A percentile compares a stretch with the other conserved stretches of the same genome.
These are phyloP conservation scores for Leucoagaricus sp. DNA, from an alignment of 1,284 basidiomycete genomes.

Conservation along the genomic window DNA sequence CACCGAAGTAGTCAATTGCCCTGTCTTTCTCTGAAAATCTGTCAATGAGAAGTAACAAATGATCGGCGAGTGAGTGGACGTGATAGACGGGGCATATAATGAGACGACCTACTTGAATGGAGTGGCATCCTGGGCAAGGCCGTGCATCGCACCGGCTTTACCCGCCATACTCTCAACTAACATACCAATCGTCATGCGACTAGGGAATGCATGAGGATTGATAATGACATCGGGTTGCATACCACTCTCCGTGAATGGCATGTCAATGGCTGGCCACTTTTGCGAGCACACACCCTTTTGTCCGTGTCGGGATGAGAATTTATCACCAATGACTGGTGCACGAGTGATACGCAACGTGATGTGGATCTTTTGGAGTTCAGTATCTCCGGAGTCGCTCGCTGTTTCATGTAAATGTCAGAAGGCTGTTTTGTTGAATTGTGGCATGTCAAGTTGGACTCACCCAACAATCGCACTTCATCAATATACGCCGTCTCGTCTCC, in stretches of 20 bases:
- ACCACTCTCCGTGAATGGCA: conserved; percentile 99
- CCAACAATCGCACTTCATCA: conserved; percentile 91
- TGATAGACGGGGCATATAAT: conserved; percentile 3
- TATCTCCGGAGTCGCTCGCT: conserved; percentile 87
- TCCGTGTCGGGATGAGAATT: conserved; percentile 98
- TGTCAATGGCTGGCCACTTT: conserved; percentile 97
- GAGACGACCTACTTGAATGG: conserved; percentile 80
- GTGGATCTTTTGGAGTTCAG: conserved; percentile 91
- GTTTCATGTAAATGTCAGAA: not conserved
- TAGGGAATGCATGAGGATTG: conserved; percentile 99
- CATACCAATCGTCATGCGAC: conserved; percentile 99
- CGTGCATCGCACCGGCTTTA: conserved; percentile 98
- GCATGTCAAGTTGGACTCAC: conserved; percentile 41
- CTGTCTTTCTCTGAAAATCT: conserved; percentile 97
- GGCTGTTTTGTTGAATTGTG: not conserved
- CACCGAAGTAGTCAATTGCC: conserved; percentile 95
- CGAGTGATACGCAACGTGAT: conserved; percentile 94
- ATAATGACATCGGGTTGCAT: conserved; percentile 99
- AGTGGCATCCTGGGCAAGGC: conserved; percentile 96
- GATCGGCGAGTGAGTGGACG: not conserved
- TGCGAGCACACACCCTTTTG: conserved; percentile 99
- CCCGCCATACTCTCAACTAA: conserved; percentile 99
- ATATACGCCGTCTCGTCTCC: conserved; percentile 93
- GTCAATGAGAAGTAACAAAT: conserved; percentile 19
- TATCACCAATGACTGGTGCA: conserved; percentile 97